Evolutionary conservation across 805 yeast species (phyloP).

Genomic region (Saccharomycopsis sp.): DNA sequence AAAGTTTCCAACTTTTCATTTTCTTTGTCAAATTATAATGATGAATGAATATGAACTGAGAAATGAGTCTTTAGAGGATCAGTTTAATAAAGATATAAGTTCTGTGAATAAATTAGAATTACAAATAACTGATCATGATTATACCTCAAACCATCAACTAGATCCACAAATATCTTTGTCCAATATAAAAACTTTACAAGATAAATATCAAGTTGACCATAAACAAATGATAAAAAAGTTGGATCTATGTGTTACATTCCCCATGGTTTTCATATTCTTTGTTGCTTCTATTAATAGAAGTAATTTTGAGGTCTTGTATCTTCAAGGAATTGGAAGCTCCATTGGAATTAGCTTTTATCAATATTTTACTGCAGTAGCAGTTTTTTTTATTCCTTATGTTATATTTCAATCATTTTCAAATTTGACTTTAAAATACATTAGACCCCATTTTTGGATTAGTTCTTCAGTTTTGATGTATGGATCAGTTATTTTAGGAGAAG

Average conservation of each 20-base stretch:
- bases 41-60: no score
- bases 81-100: no score
- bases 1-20: no score
- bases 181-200: no score
- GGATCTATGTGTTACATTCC: conserved; percentile 57
- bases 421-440: conserved; percentile 43
- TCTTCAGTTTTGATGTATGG: conserved; percentile 54
- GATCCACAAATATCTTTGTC: no score
- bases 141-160: no score
- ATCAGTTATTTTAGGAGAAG: conserved; percentile 54
- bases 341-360: conserved; percentile 44
- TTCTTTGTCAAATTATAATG: no score
- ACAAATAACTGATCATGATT: no score
- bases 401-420: conserved; percentile 56
- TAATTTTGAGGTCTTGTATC: conserved; percentile 61
- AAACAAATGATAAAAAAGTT: no score
- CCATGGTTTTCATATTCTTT: conserved; percentile 57
- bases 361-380: conserved; percentile 52
- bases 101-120: no score
- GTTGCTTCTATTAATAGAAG: conserved; percentile 67
- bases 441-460: conserved; percentile 58
- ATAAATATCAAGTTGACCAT: no score
- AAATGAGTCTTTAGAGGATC: no score
- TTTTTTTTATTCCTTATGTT: conserved; percentile 64
- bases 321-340: conserved; percentile 48